Evolutionary conservation across 1,139 yeast species (phyloP).

Genomic region (Lodderomyces elongisporus): DNA sequence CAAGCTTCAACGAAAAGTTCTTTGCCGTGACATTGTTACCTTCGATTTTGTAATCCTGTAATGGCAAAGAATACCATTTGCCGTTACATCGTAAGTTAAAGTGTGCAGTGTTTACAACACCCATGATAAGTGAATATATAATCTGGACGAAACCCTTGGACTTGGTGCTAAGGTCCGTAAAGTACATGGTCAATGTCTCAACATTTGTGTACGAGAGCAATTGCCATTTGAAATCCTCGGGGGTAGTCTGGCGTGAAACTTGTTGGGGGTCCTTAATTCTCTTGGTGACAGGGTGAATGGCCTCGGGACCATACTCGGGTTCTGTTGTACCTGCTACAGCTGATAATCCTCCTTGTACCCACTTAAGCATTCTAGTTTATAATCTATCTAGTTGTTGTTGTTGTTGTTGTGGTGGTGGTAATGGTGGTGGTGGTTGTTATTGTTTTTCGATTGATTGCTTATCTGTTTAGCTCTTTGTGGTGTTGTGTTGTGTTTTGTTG

Average conservation of each 20-base stretch:
- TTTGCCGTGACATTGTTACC: slow-evolving; percentile 1
- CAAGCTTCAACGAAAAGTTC: slow-evolving; percentile 1
- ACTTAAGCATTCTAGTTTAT: slow-evolving; percentile 53
- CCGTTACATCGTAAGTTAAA: slow-evolving; percentile 64
- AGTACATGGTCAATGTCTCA: slow-evolving; percentile 91
- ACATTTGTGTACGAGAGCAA: slow-evolving; percentile 81
- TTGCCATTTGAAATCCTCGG: slow-evolving; percentile 69
- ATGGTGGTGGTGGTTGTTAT: slow-evolving; percentile 1
- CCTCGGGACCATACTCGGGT: slow-evolving; percentile 92
- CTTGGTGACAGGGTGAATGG: slow-evolving; percentile 77
- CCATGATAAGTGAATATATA: slow-evolving; percentile 88
- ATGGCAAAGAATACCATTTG: slow-evolving; percentile 1
- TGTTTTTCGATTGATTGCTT: no score
- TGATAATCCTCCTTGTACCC: slow-evolving; percentile 85
- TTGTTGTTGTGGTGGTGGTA: not conserved
- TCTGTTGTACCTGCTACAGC: slow-evolving; percentile 96
- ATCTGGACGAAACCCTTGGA: slow-evolving; percentile 87
- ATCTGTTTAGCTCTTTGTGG: no score
- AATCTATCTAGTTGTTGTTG: not conserved
- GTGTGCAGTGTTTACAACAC: slow-evolving; percentile 88
- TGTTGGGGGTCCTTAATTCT: slow-evolving; percentile 44
- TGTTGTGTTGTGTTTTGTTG: no score
- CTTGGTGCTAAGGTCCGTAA: slow-evolving; percentile 58
- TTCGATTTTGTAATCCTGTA: not conserved
- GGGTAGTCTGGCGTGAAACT: slow-evolving; percentile 39